Conservation (phyloP, 78 protist species). For the Neovahlkampfia damariscottae region DNA sequence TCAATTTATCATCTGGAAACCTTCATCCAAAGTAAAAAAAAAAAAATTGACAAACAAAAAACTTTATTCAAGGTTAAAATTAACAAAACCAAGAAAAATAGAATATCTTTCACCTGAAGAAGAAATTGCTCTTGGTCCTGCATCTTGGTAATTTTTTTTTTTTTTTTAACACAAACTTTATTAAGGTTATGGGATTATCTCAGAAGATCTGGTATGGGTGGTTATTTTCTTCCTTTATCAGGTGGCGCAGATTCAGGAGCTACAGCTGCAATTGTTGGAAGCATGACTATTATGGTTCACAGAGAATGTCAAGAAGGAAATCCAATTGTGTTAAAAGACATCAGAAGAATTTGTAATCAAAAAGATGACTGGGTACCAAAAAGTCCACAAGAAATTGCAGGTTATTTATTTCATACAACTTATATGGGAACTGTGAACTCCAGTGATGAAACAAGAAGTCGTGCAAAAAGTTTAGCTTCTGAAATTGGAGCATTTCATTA, state of each 20-base stretch:
- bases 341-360: not conserved
- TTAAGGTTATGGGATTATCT: conserved; percentile 87
- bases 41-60: not conserved
- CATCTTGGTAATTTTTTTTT: no score
- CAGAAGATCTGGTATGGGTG: conserved; percentile 56
- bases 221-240: conserved; percentile 64
- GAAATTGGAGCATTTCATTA: conserved; percentile 21
- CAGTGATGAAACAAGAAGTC: conserved; percentile 35
- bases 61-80: not conserved
- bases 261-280: conserved; percentile 64
- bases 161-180: no score
- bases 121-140: conserved; percentile 60
- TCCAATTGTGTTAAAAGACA: no score
- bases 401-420: conserved; percentile 33
- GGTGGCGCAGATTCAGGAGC: no score
- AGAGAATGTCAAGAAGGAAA: not conserved
- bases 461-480: conserved; percentile 12
- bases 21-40: not conserved
- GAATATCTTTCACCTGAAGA: conserved; percentile 27
- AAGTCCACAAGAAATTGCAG: conserved; percentile 14
- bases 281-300: conserved; percentile 32
- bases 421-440: conserved; percentile 55
- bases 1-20: no score
- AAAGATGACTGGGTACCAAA: no score
- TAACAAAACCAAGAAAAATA: no score